phyloP scores from a whole-genome alignment of 1,139 yeast species.

The Geotrichum klebahnii region DNA sequence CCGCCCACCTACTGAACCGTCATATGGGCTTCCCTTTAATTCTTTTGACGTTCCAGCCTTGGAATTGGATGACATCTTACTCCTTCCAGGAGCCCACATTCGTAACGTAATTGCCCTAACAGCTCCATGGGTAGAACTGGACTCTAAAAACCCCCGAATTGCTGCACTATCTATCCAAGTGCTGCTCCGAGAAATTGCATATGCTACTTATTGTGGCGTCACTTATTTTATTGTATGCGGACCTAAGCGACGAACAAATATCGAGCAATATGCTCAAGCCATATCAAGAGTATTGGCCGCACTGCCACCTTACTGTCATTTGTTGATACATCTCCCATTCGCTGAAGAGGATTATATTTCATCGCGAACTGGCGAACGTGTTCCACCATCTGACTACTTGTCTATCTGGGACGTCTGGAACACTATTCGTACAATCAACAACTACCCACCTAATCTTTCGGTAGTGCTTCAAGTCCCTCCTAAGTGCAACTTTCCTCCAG shows the following conservation, averaged over 20 bases:
- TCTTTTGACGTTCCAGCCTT: conserved; percentile 21
- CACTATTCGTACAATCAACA: conserved; percentile 52
- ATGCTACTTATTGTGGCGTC: conserved; percentile 55
- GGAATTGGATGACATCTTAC: conserved; percentile 33
- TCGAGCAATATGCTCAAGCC: conserved; percentile 49
- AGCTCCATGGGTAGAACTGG: conserved; percentile 63
- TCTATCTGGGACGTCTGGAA: conserved; percentile 73
- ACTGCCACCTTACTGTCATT: conserved; percentile 34
- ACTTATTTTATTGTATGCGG: conserved; percentile 54
- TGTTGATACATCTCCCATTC: conserved; percentile 44
- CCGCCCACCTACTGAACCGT: conserved; percentile 8
- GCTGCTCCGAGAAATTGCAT: conserved; percentile 52
- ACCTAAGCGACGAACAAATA: conserved; percentile 52
- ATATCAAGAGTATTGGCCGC: conserved; percentile 36
- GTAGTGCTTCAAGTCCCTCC: conserved; percentile 55
- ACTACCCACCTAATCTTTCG: conserved; percentile 49
- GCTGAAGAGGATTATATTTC: conserved; percentile 41
- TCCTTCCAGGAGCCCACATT: conserved; percentile 41
- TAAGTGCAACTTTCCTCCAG: conserved; percentile 42
- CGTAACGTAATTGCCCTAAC: conserved; percentile 48
- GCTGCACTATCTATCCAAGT: conserved; percentile 55
- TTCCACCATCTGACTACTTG: conserved; percentile 48
- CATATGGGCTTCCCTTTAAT: conserved; percentile 17
- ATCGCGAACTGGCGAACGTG: conserved; percentile 33
- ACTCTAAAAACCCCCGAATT: conserved; percentile 46